A percentile compares a stretch with the other conserved stretches of the same genome.
Evolutionary conservation across 305 asterid genomes (phyloP).

Genomic region (Solanum hybrid): DNA sequence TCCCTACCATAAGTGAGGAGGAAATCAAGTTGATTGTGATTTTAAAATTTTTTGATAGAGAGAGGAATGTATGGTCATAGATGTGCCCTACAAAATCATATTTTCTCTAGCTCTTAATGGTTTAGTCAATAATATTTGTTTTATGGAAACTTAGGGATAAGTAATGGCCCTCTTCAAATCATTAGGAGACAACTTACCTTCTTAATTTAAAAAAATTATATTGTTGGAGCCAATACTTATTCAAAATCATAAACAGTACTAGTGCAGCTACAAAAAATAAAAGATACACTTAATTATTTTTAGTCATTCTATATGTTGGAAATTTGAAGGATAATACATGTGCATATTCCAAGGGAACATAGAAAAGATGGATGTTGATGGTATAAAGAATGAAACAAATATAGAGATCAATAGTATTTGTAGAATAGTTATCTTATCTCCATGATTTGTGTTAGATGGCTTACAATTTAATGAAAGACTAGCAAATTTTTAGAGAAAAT

Average conservation of each 20-base stretch:
- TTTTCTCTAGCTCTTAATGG: not conserved
- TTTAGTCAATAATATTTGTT: not conserved
- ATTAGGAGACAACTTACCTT: not conserved
- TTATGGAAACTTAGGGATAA: not conserved
- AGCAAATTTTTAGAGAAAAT: not conserved
- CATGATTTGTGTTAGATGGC: not conserved
- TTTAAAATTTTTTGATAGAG: not conserved
- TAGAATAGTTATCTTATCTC: not conserved
- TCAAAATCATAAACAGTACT: not conserved
- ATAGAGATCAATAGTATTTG: not conserved
- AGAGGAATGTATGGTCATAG: not conserved
- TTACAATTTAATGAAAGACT: not conserved
- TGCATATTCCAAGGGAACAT: not conserved
- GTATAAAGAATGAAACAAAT: not conserved
- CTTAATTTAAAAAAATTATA: not conserved
- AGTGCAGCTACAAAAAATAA: not conserved
- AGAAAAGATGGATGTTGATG: not conserved
- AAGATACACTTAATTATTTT: not conserved
- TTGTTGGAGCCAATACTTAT: not conserved
- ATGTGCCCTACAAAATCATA: not conserved
- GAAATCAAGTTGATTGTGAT: not conserved
- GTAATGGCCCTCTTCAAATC: slow-evolving; percentile 3
- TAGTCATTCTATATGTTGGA: not conserved
- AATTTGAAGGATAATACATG: not conserved
- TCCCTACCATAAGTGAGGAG: not conserved